These are phyloP conservation scores for Aspergillus neotritici DNA, from an alignment of 2,329 filamentous ascomycete genomes.

Conservation along the genomic window DNA sequence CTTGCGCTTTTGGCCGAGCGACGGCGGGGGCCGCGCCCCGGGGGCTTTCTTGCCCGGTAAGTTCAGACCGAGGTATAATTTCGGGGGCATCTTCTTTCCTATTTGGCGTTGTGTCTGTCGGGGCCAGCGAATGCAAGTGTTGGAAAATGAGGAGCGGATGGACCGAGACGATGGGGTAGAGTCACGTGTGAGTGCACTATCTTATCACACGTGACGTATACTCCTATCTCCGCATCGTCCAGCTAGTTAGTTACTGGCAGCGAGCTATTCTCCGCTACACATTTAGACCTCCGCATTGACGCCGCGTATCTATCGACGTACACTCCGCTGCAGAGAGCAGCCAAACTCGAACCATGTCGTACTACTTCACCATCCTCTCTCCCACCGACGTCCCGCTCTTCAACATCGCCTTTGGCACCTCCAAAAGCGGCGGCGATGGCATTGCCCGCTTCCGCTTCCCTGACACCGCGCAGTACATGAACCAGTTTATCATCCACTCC, in stretches of 20 bases:
- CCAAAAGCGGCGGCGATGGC: constrained; percentile 91
- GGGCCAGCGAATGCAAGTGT: not conserved
- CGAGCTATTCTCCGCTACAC: too few species aligned
- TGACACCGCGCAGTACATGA: constrained; percentile 84
- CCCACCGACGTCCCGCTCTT: constrained; percentile 95
- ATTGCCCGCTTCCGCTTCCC: constrained; percentile 82
- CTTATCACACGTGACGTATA: constrained; percentile 1
- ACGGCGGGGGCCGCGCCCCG: constrained; percentile 25
- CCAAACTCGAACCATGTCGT: constrained; percentile 65
- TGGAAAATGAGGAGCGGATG: not conserved
- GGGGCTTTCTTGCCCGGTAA: constrained; percentile 32
- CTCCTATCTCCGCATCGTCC: constrained; percentile 3
- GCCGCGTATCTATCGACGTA: too few species aligned
- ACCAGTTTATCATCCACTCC: constrained; percentile 95
- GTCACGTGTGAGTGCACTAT: not conserved
- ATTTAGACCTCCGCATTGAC: too few species aligned
- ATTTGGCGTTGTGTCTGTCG: not conserved
- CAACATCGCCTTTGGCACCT: constrained; percentile 94
- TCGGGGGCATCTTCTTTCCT: constrained; percentile 25
- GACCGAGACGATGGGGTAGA: not conserved
- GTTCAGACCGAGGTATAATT: constrained; percentile 41
- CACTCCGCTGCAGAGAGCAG: too few species aligned
- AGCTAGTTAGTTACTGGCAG: not conserved
- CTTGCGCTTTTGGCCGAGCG: constrained; percentile 41
- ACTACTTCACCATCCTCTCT: constrained; percentile 96